Evolutionary conservation across 2,329 filamentous ascomycete genomes (phyloP).

Genomic region (Endoconidiophora polonica): DNA sequence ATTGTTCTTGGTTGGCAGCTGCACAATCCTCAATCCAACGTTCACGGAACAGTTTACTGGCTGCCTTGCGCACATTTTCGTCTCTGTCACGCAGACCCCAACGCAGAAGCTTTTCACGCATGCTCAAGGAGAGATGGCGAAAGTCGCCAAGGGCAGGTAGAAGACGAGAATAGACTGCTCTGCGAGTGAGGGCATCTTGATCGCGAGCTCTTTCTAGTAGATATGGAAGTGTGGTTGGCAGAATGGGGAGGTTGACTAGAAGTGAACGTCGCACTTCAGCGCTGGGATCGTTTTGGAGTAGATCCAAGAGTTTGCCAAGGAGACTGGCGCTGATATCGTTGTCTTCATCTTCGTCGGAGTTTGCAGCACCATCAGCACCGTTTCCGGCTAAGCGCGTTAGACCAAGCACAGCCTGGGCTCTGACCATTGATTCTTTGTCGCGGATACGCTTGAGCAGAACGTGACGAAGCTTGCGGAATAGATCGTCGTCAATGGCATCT

Average conservation of each 20-base stretch:
- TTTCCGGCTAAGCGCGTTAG: conserved; percentile 72
- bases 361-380: conserved; percentile 53
- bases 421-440: conserved; percentile 86
- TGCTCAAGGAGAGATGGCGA: conserved; percentile 76
- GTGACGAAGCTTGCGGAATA: conserved; percentile 68
- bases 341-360: conserved; percentile 55
- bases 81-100: conserved; percentile 93
- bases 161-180: conserved; percentile 73
- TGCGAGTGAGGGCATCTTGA: conserved; percentile 65
- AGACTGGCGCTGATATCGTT: conserved; percentile 50
- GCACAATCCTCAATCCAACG: conserved; percentile 97
- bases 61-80: conserved; percentile 82
- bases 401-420: conserved; percentile 80
- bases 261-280: conserved; percentile 83
- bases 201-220: conserved; percentile 84
- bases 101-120: conserved; percentile 85
- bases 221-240: conserved; percentile 66
- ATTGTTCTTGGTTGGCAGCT: conserved; percentile 43
- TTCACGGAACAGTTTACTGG: conserved; percentile 76
- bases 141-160: conserved; percentile 87
- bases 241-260: conserved; percentile 76
- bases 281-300: conserved; percentile 84
- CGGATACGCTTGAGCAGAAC: conserved; percentile 71
- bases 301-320: conserved; percentile 67
- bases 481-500: conserved; percentile 77